Evolutionary conservation across 2,329 filamentous ascomycete species (phyloP), one percentile per base, ranked within the genome.

Genomic region (Microdochium bolleyi): DNA sequence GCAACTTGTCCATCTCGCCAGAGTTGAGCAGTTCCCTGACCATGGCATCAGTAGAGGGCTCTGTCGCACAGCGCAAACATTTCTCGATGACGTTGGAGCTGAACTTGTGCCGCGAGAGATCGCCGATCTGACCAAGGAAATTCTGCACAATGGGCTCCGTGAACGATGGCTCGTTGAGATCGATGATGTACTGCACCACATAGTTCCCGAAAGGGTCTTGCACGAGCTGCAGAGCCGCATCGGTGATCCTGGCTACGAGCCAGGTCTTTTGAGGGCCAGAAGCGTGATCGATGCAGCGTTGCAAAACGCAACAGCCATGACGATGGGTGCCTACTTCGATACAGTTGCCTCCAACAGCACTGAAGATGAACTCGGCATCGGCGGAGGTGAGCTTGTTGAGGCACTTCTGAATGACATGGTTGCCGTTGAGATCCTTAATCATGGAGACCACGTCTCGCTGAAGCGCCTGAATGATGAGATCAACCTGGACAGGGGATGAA

Each of bases 71-170:
- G 53, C 94, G 90, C 54, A 97, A 75, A 63, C 88, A 92, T 70
- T 99, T 99, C 75, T 99, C 94, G 57, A 99, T 92, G 54, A 99
- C 94, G 62, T 99, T 99, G 64, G 94, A 97, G 73, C 91, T 96
- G 75, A 99, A 99, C 73, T 99, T 99, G 75, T 99, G 94, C 67
- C 91, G 92, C 5, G 94, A 97, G 16, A 80, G 80, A 70, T 70
- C 80, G 64, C 67, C 87, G 74, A 82, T 89, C 76, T 78, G 79
- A 61, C 87, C 87, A 53, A 80, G 74, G 75, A 99, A 96, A 64
- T 85, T 86, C 51, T 79, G 75, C 56, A 95, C 94, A 41, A 99
- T 78, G 3, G 92, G 92, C 63, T 94, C 88, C 1, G 92, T 96
- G 72, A 96, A 96, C 60, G 77, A 77, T 13, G 87, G 78, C 65